Conservation (phyloP, 768 basidiomycete genomes). For the Hericium erinaceus region DNA sequence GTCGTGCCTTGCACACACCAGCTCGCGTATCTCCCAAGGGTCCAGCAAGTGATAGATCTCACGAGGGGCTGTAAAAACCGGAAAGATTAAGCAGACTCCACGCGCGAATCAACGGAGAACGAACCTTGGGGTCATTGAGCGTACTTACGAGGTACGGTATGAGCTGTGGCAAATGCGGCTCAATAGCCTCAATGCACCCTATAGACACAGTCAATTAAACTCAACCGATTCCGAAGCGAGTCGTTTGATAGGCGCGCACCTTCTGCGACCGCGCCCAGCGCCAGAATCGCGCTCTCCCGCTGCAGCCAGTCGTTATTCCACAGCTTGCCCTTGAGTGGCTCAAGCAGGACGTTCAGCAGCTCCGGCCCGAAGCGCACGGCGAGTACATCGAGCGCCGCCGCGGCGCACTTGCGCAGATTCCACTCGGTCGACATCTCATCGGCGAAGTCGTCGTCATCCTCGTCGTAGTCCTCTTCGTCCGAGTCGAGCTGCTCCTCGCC, state of each 20-base stretch:
- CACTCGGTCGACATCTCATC: constrained; percentile 97
- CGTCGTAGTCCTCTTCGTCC: constrained; percentile 72
- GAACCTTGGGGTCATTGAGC: constrained; percentile 84
- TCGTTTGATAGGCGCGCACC: constrained; percentile 38
- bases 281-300: constrained; percentile 90
- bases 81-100: background rate
- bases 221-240: background rate
- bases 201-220: background rate
- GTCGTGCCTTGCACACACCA: constrained; percentile 87
- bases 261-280: constrained; percentile 97
- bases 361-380: constrained; percentile 91
- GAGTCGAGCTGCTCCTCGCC: constrained; percentile 81
- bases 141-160: constrained; percentile 89
- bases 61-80: constrained; percentile 67
- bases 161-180: constrained; percentile 88
- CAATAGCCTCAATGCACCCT: constrained; percentile 96
- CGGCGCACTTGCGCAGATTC: constrained; percentile 97
- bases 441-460: constrained; percentile 86
- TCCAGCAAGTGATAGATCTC: constrained; percentile 98
- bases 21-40: constrained; percentile 94
- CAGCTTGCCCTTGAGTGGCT: constrained; percentile 85
- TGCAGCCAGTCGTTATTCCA: constrained; percentile 93
- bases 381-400: constrained; percentile 93
- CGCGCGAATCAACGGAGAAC: constrained; percentile 4
- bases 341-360: constrained; percentile 78